Conservation (phyloP, 2,329 filamentous ascomycete species). For the Furcasterigmium furcatum region DNA sequence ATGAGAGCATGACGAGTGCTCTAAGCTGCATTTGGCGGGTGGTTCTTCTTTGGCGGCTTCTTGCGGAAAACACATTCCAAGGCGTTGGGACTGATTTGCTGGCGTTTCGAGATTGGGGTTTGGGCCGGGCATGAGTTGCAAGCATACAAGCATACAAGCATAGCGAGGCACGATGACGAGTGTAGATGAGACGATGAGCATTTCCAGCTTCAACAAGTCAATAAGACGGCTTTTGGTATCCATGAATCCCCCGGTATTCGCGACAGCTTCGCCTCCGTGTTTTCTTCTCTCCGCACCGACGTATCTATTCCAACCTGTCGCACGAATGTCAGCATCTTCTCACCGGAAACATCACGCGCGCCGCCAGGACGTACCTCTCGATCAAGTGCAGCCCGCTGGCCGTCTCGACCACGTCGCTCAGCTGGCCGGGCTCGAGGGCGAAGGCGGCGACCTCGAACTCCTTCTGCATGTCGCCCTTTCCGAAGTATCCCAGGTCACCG, state of each 20-base stretch:
- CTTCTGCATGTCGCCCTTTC: slow-evolving; percentile 94
- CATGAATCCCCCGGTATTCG: no score
- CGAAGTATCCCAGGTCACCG: slow-evolving; percentile 94
- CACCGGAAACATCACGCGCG: neutral
- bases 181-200: no score
- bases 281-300: no score
- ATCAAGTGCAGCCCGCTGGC: slow-evolving; percentile 95
- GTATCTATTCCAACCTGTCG: slow-evolving; percentile 43
- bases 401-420: slow-evolving; percentile 86
- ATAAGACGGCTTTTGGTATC: slow-evolving; percentile 5
- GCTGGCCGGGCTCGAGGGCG: slow-evolving; percentile 78
- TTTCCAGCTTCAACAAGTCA: neutral
- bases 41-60: no score
- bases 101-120: no score
- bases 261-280: no score
- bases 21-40: neutral
- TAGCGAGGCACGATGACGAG: no score
- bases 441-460: slow-evolving; percentile 98
- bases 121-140: no score
- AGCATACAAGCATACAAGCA: no score
- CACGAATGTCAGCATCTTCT: slow-evolving; percentile 56
- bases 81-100: no score
- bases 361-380: slow-evolving; percentile 76
- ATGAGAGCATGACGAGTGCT: slow-evolving; percentile 6
- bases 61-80: no score